A percentile compares a stretch with the other conserved stretches of the same genome.
These are phyloP conservation scores for Phytophthora sojae DNA, from an alignment of 352 stramenopile genomes.

Conservation along the genomic window DNA sequence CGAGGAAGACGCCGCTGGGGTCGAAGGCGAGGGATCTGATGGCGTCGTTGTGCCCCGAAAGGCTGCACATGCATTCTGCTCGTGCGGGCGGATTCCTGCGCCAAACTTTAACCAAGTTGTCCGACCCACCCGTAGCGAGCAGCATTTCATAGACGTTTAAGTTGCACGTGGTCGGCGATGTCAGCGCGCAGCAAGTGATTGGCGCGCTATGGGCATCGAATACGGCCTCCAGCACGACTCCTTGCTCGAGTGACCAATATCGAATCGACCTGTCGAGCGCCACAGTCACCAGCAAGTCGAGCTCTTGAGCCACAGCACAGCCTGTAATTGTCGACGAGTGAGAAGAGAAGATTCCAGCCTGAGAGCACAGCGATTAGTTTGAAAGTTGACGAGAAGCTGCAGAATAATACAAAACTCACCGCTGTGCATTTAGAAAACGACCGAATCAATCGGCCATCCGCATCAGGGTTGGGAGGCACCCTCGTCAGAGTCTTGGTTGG, in stretches of 20 bases:
- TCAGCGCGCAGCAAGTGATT: conserved; percentile 57
- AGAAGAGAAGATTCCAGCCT: conserved; percentile 49
- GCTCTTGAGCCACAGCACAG: conserved; percentile 49
- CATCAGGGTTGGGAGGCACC: conserved; percentile 14
- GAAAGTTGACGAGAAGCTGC: background rate
- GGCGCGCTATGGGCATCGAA: conserved; percentile 51
- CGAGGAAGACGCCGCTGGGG: conserved; percentile 52
- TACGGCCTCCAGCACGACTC: conserved; percentile 46
- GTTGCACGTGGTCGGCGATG: conserved; percentile 34
- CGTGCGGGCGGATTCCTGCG: conserved; percentile 8
- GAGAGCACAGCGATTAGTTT: background rate
- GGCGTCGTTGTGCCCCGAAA: conserved; percentile 62
- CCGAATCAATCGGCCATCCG: conserved; percentile 23
- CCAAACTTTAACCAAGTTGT: conserved; percentile 79
- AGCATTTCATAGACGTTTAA: conserved; percentile 40
- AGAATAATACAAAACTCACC: conserved; percentile 14
- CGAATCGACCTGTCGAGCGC: conserved; percentile 54
- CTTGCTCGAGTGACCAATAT: conserved; percentile 51
- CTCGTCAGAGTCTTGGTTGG: conserved; percentile 3
- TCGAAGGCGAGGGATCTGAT: conserved; percentile 53
- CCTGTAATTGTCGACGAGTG: conserved; percentile 59
- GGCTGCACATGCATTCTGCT: conserved; percentile 51
- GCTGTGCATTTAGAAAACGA: conserved; percentile 30
- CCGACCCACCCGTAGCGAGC: conserved; percentile 60
- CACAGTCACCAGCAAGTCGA: conserved; percentile 57